phyloP scores from a whole-genome alignment of 352 stramenopile genomes.

The Blastocystis sp. region DNA sequence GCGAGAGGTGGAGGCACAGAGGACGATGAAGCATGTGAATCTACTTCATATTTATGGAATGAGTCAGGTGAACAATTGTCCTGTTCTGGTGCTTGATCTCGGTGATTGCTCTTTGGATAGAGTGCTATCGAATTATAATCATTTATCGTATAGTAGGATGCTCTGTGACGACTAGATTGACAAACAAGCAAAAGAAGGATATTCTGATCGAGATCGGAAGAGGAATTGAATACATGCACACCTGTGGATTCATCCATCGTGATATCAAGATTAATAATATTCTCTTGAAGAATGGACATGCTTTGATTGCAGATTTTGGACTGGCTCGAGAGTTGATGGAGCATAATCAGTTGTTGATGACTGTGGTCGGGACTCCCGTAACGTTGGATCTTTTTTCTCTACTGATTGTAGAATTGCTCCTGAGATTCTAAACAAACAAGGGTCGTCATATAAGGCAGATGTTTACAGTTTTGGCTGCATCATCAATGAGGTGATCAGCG shows the following conservation, averaged over 20 bases:
- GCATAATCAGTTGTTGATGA: not conserved
- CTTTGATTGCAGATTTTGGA: constrained; percentile 16
- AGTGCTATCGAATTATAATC: not conserved
- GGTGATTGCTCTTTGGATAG: not conserved
- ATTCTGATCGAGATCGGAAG: constrained; percentile 37
- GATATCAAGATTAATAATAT: constrained; percentile 50
- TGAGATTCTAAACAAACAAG: not conserved
- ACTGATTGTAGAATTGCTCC: not conserved
- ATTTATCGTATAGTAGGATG: no score
- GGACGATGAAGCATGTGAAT: not conserved
- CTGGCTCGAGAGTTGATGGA: not conserved
- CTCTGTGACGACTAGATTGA: not conserved
- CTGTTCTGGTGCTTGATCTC: not conserved
- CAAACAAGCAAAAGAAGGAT: not conserved
- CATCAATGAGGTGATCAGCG: constrained; percentile 7
- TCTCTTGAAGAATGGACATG: constrained; percentile 51
- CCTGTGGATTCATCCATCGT: not conserved
- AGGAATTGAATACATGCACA: constrained; percentile 15
- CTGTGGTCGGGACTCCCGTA: not conserved
- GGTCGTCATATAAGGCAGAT: not conserved
- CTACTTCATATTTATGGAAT: not conserved
- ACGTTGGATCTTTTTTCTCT: not conserved
- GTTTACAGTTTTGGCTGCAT: constrained; percentile 52
- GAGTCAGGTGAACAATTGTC: not conserved
- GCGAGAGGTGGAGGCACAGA: constrained; percentile 9